Conservation (phyloP, 2,329 filamentous ascomycete species). For the Coniella vitis region DNA sequence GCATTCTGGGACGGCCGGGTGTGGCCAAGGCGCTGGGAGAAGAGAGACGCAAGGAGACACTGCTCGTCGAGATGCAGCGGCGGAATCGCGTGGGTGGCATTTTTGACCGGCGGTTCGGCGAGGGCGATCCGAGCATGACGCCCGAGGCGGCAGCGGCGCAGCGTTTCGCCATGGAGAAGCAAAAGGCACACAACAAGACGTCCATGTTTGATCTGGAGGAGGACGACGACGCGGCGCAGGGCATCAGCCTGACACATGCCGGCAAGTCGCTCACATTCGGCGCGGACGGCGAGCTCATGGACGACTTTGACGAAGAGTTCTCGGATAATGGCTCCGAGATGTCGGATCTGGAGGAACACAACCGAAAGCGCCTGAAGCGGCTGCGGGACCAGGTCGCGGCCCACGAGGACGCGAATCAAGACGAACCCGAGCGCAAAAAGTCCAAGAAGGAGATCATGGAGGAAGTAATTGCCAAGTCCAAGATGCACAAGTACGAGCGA, state of each 20-base stretch:
- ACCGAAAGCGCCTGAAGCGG: constrained; percentile 49
- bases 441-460: constrained; percentile 96
- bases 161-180: constrained; percentile 83
- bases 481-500: constrained; percentile 88
- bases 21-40: constrained; percentile 82
- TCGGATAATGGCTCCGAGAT: constrained; percentile 52
- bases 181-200: constrained; percentile 67
- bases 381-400: constrained; percentile 39
- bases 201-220: constrained; percentile 89
- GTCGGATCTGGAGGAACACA: constrained; percentile 37
- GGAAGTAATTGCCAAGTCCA: constrained; percentile 95
- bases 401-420: constrained; percentile 40
- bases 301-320: constrained; percentile 73
- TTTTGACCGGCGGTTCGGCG: constrained; percentile 87
- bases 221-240: constrained; percentile 52
- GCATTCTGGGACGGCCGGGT: constrained; percentile 67
- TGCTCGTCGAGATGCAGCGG: constrained; percentile 83
- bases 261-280: constrained; percentile 68
- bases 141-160: constrained; percentile 89
- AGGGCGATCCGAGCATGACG: constrained; percentile 89
- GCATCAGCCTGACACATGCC: constrained; percentile 70
- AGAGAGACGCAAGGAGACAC: constrained; percentile 72
- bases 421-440: constrained; percentile 78
- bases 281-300: constrained; percentile 43
- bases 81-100: constrained; percentile 90